Conservation (phyloP, 331 rosid genomes). For the Rosa hybrid region DNA sequence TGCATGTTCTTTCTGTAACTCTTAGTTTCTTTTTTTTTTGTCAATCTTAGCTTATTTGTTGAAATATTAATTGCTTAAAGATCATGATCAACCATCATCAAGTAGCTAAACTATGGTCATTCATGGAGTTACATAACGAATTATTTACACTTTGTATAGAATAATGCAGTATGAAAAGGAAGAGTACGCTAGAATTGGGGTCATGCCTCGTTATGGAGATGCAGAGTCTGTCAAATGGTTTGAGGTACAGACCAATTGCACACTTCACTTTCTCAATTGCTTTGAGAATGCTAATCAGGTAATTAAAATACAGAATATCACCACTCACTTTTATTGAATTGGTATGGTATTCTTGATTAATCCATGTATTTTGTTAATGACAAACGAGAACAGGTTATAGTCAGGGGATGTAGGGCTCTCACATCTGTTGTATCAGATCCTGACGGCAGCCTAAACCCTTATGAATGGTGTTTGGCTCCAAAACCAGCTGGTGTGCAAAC, state of each 20-base stretch:
- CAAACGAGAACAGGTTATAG: constrained; percentile 49
- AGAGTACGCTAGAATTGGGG: constrained; percentile 58
- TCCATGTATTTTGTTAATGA: not conserved
- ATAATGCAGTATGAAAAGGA: constrained; percentile 47
- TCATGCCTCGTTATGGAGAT: constrained; percentile 75
- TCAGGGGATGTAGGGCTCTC: constrained; percentile 69
- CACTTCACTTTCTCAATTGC: constrained; percentile 60
- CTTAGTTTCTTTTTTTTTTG: not conserved
- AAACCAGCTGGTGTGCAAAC: no score
- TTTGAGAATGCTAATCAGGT: constrained; percentile 64
- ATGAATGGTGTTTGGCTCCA: constrained; percentile 13
- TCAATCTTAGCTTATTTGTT: not conserved
- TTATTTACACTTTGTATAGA: constrained; percentile 21
- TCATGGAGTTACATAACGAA: not conserved
- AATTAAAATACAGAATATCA: not conserved
- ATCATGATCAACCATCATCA: not conserved
- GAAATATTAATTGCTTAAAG: not conserved
- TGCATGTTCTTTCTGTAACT: not conserved
- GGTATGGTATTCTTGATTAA: not conserved
- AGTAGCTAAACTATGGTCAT: not conserved
- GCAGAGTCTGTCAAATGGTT: constrained; percentile 61
- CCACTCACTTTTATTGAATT: not conserved
- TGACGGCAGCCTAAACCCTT: constrained; percentile 30
- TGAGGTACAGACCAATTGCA: constrained; percentile 52
- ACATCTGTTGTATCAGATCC: constrained; percentile 55